Percentiles rank a stretch among this genome's conserved stretches.
These are phyloP conservation scores for Dothiorella sarmentorum DNA, from an alignment of 2,329 filamentous ascomycete genomes.

Conservation along the genomic window DNA sequence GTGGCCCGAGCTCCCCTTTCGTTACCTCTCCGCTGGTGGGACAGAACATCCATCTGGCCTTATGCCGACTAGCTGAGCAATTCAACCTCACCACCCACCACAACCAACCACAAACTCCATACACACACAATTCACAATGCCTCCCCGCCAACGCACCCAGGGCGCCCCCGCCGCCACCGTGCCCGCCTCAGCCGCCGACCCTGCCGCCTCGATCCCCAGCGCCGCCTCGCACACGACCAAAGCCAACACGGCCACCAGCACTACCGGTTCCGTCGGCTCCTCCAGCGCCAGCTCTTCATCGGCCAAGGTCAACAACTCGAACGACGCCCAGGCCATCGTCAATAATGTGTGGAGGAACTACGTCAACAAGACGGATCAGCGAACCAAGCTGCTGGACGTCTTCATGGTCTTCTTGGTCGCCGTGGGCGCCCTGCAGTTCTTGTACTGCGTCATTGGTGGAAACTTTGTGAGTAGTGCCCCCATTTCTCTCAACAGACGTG, in stretches of 20 bases:
- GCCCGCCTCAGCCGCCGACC: constrained; percentile 19
- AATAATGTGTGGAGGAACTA: constrained; percentile 75
- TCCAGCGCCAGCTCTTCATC: constrained; percentile 18
- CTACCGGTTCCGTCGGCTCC: constrained; percentile 17
- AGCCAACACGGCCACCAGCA: constrained; percentile 20
- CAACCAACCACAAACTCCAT: background rate
- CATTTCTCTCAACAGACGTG: background rate
- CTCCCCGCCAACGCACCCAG: constrained; percentile 14
- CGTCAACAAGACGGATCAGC: constrained; percentile 74
- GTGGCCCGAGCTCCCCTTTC: constrained; percentile 12
- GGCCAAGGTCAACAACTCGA: constrained; percentile 31
- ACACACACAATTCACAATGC: constrained; percentile 11
- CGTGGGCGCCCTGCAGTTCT: constrained; percentile 86
- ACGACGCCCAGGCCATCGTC: constrained; percentile 57
- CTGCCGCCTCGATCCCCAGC: constrained; percentile 25
- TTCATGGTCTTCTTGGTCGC: constrained; percentile 86
- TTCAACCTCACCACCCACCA: background rate
- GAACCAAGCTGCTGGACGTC: constrained; percentile 84
- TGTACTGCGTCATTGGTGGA: constrained; percentile 86
- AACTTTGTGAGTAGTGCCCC: constrained; percentile 72
- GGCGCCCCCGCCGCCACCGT: constrained; percentile 10
- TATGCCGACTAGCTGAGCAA: background rate
- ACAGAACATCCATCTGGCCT: constrained; percentile 17
- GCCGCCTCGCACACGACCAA: constrained; percentile 15
- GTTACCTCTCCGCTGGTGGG: background rate